Evolutionary conservation across 225 moss, liverwort and hornwort genomes (phyloP), one percentile per base, ranked within the genome.

Genomic region (Antitrichia curtipendula): DNA sequence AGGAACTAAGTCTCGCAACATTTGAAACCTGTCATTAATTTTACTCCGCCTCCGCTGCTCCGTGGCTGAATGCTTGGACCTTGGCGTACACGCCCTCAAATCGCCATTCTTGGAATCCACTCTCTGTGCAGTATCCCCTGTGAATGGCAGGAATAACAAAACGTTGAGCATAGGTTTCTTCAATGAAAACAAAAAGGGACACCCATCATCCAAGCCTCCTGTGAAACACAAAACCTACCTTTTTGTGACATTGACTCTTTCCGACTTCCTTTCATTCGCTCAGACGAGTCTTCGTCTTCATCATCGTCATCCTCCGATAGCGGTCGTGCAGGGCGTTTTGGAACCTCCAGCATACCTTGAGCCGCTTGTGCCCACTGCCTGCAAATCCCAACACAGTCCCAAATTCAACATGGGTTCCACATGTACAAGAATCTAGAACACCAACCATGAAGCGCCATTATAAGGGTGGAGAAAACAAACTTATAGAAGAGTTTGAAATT

Each of bases 21-120:
- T 96, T 88, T 96, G 96, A 85, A 96, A 96, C 86, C 95, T 93
- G 84, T 95, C 95, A 75, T 95, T 95, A 43, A 93, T 95, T 89
- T 96, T 96, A 65, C 96, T 96, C 19, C 96, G 96, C 82, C 95
- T 89, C 79, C 95, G 91, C 86, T 96, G 96, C 88, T 96, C 96
- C 20, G 96, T 96, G 41, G 96, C 96, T 5, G 96, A 95, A 73
- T 95, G 96, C 91, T 96, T 96, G 18, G 96, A 96, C 87, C 96
- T 90, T 32, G 96, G 96, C 32, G 96, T 96, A 65, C 95, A 93
- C 73, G 92, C 93, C 82, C 93, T 91, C 84, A 88, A 80, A 23
- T 95, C 95, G 20, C 84, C 75, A 62, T 62, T 90, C 89, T 94
- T 96, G 17, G 86, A 80, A 36, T 96, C 96, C 84, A 89, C 74